Conservation (phyloP, 768 basidiomycete species). For the Mycena rosella region DNA sequence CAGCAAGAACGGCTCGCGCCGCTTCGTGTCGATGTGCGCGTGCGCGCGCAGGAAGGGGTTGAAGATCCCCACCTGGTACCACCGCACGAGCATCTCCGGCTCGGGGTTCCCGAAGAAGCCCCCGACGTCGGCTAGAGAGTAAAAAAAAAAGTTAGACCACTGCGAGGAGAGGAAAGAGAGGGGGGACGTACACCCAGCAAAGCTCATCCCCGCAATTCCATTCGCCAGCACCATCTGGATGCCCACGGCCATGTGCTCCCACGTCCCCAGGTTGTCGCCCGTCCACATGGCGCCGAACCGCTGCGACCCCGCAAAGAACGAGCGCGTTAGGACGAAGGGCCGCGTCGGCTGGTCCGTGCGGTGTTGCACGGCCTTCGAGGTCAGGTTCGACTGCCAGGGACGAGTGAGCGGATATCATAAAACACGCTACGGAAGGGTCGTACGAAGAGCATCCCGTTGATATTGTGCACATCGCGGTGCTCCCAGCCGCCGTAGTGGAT, state of each 20-base stretch:
- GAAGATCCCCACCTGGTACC: slow-evolving; percentile 97
- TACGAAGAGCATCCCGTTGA: slow-evolving; percentile 96
- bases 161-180: neutral
- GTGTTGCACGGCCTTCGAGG: slow-evolving; percentile 80
- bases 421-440: slow-evolving; percentile 41
- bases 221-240: slow-evolving; percentile 94
- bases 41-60: slow-evolving; percentile 99
- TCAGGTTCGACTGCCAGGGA: slow-evolving; percentile 79
- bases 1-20: slow-evolving; percentile 94
- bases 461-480: slow-evolving; percentile 96
- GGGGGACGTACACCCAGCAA: slow-evolving; percentile 82
- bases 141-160: slow-evolving; percentile 11
- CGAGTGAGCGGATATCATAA: neutral
- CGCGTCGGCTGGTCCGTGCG: slow-evolving; percentile 83
- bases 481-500: slow-evolving; percentile 97
- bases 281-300: slow-evolving; percentile 99
- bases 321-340: slow-evolving; percentile 95
- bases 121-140: slow-evolving; percentile 88
- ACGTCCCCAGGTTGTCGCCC: slow-evolving; percentile 96
- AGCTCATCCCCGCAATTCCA: slow-evolving; percentile 91
- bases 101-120: slow-evolving; percentile 99
- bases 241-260: slow-evolving; percentile 97
- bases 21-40: slow-evolving; percentile 97
- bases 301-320: slow-evolving; percentile 96
- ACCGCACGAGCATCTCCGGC: slow-evolving; percentile 93